Evolutionary conservation across 2,329 filamentous ascomycete species (phyloP).

Genomic region (Dactylellina drechsleri): DNA sequence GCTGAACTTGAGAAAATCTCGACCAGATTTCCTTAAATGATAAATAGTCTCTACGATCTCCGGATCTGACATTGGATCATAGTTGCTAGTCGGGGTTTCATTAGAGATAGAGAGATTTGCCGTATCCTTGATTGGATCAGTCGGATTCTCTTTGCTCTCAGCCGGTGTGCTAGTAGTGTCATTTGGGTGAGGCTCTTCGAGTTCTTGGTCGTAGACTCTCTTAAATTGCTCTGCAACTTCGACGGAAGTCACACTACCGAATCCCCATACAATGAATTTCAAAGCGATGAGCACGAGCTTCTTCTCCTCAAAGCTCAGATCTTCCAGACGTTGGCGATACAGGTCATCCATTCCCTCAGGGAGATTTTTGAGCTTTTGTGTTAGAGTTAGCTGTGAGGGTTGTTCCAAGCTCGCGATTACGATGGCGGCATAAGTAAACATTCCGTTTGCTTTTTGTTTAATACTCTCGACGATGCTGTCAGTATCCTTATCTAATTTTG

Average conservation of each 20-base stretch:
- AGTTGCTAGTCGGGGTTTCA: background rate
- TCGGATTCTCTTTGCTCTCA: background rate
- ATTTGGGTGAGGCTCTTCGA: background rate
- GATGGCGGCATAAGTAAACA: slow-evolving; percentile 50
- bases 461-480: slow-evolving; percentile 20
- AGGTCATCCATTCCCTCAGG: slow-evolving; percentile 48
- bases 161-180: background rate
- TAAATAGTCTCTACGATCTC: slow-evolving; percentile 49
- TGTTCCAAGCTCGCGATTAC: slow-evolving; percentile 49
- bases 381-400: slow-evolving; percentile 40
- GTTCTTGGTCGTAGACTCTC: slow-evolving; percentile 12
- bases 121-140: background rate
- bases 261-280: slow-evolving; percentile 39
- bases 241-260: slow-evolving; percentile 24
- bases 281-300: slow-evolving; percentile 34
- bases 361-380: slow-evolving; percentile 42
- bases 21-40: slow-evolving; percentile 35
- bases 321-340: slow-evolving; percentile 39
- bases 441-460: slow-evolving; percentile 49
- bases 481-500: slow-evolving; percentile 28
- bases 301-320: slow-evolving; percentile 40
- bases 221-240: slow-evolving; percentile 52
- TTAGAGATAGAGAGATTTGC: background rate
- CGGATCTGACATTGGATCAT: slow-evolving; percentile 40
- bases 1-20: slow-evolving; percentile 51